A percentile compares a stretch with the other conserved stretches of the same genome.
Conservation (phyloP, 2,329 filamentous ascomycete genomes). For the Aspergillus calidoustus region DNA sequence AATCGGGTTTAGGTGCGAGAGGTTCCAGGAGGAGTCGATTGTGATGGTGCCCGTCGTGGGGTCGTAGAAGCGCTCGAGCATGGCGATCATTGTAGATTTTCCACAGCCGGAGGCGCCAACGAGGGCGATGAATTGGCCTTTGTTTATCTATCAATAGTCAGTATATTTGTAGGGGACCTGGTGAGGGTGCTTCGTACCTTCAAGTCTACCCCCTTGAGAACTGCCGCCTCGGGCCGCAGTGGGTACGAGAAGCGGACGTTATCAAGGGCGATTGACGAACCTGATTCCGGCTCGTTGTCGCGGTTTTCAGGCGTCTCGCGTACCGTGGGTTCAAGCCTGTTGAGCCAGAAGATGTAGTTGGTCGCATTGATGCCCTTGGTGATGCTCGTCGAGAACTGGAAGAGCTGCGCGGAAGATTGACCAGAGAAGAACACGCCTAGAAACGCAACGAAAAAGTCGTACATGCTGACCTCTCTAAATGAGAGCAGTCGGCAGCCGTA, state of each 20-base stretch:
- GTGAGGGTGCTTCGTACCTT: constrained; percentile 45
- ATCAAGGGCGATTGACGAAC: constrained; percentile 55
- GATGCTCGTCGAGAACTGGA: constrained; percentile 90
- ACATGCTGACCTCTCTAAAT: constrained; percentile 71
- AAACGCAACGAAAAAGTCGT: constrained; percentile 93
- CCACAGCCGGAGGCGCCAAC: constrained; percentile 93
- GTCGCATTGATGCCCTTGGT: constrained; percentile 88
- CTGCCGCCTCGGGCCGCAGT: constrained; percentile 84
- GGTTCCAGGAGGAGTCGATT: constrained; percentile 73
- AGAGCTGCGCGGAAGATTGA: constrained; percentile 87
- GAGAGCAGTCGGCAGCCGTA: constrained; percentile 81
- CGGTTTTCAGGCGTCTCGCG: constrained; percentile 79
- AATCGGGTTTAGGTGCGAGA: constrained; percentile 80
- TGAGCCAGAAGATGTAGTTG: constrained; percentile 76
- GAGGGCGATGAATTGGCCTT: constrained; percentile 65
- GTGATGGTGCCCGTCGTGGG: constrained; percentile 78
- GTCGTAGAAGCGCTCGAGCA: constrained; percentile 95
- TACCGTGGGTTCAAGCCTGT: constrained; percentile 79
- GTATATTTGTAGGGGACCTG: too few relatives aligned
- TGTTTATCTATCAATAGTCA: too few relatives aligned
- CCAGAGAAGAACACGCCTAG: constrained; percentile 86
- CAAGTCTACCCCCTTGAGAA: constrained; percentile 78
- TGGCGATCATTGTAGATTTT: constrained; percentile 89
- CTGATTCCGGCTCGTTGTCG: constrained; percentile 70
- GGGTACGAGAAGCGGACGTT: constrained; percentile 95